phyloP scores from a whole-genome alignment of 257 asterid species.

The Solanum pimpinellifolium region DNA sequence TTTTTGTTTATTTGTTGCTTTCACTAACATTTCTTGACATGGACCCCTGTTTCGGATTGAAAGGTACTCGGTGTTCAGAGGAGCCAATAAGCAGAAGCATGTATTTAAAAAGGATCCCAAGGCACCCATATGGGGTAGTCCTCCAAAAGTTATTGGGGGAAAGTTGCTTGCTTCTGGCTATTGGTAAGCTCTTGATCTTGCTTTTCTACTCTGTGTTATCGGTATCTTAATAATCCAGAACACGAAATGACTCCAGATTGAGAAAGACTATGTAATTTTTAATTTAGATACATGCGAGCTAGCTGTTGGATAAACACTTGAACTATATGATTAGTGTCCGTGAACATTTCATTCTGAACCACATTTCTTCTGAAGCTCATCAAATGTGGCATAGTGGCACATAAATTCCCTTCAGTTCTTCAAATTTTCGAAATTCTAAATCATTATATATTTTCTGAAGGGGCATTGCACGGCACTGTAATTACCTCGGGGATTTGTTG shows the following conservation, averaged over 20 bases:
- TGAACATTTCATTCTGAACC: neutral
- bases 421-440: neutral
- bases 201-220: neutral
- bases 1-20: neutral
- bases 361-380: neutral
- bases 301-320: neutral
- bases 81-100: constrained; percentile 96
- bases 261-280: neutral
- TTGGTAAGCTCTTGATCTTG: constrained; percentile 41
- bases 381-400: neutral
- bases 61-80: constrained; percentile 89
- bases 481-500: constrained; percentile 92
- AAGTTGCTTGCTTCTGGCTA: constrained; percentile 97
- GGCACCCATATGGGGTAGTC: constrained; percentile 83
- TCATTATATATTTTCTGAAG: constrained; percentile 17
- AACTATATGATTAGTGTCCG: neutral
- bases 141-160: constrained; percentile 90
- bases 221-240: neutral
- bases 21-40: constrained; percentile 2
- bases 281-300: neutral
- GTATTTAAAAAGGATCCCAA: constrained; percentile 77
- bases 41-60: constrained; percentile 14
- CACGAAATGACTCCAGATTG: neutral
- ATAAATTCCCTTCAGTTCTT: neutral
- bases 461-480: constrained; percentile 96